phyloP scores from a whole-genome alignment of 345 rosid species.

The Iberis pinnata region DNA sequence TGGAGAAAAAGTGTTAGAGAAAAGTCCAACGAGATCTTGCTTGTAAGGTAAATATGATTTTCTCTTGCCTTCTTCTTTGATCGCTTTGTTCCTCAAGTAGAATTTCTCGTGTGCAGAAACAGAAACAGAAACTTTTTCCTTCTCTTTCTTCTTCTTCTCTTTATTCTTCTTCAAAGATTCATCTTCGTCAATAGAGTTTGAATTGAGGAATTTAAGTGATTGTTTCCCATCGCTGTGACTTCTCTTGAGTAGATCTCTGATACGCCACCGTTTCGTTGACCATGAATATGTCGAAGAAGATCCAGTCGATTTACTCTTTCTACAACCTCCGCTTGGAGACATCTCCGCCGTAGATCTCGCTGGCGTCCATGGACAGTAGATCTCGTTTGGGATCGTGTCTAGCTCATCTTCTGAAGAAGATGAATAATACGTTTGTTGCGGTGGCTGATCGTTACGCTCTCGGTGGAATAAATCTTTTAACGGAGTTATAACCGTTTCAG shows the following conservation, averaged over 20 bases:
- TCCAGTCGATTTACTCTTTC: conserved; percentile 77
- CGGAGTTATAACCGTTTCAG: conserved; percentile 20
- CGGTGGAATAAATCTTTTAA: conserved; percentile 42
- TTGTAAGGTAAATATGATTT: conserved; percentile 69
- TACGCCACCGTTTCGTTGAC: conserved; percentile 41
- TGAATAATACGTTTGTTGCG: conserved; percentile 33
- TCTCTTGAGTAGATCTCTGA: conserved; percentile 57
- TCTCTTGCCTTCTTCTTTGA: conserved; percentile 51
- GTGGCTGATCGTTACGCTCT: conserved; percentile 28
- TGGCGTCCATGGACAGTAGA: conserved; percentile 69
- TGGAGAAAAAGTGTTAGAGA: conserved; percentile 25
- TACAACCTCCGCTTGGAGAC: conserved; percentile 36
- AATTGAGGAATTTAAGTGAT: conserved; percentile 34
- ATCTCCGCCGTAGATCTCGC: conserved; percentile 20
- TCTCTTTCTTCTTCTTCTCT: conserved; percentile 17
- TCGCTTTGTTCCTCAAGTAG: conserved; percentile 54
- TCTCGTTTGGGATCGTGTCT: conserved; percentile 41
- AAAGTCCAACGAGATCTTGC: conserved; percentile 59
- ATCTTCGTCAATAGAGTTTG: background rate
- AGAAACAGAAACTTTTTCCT: conserved; percentile 10
- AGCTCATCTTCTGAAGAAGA: conserved; percentile 39
- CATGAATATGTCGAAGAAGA: conserved; percentile 16
- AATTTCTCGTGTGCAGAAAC: conserved; percentile 58
- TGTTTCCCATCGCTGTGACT: conserved; percentile 74
- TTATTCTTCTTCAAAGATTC: background rate